A percentile compares a stretch with the other conserved stretches of the same genome.
Evolutionary conservation across 2,329 filamentous ascomycete genomes (phyloP).

Genomic region (Pseudocercospora fuligena): DNA sequence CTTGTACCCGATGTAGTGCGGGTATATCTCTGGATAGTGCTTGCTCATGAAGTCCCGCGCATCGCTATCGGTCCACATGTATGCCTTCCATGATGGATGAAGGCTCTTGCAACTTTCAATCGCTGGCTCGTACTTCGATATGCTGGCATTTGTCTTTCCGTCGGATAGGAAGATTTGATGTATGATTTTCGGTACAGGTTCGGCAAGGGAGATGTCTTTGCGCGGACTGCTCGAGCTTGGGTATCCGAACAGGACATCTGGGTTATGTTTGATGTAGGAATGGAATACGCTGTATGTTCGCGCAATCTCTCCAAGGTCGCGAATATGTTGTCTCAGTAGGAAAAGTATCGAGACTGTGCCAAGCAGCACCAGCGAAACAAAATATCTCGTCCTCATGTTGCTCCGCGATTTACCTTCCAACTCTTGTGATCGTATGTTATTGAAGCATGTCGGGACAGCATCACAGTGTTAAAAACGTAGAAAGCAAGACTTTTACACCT

Average conservation of each 20-base stretch:
- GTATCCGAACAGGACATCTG: conserved; percentile 30
- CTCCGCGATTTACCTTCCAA: not conserved
- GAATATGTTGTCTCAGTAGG: conserved; percentile 26
- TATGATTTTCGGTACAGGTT: conserved; percentile 32
- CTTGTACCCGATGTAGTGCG: conserved; percentile 32
- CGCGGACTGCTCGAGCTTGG: conserved; percentile 6
- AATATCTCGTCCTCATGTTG: conserved; percentile 21
- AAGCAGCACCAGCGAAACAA: conserved; percentile 13
- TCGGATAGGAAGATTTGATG: conserved; percentile 36
- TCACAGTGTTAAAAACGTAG: not conserved
- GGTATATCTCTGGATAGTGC: conserved; percentile 33
- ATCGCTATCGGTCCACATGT: conserved; percentile 34
- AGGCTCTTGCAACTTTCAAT: conserved; percentile 31
- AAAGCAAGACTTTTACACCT: not conserved
- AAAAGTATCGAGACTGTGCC: conserved; percentile 9
- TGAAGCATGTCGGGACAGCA: not conserved
- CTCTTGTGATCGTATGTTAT: not conserved
- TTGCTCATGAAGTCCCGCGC: conserved; percentile 31
- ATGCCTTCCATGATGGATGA: conserved; percentile 33
- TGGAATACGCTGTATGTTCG: conserved; percentile 34
- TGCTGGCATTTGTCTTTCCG: conserved; percentile 23
- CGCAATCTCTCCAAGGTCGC: conserved; percentile 31
- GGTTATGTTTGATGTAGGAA: conserved; percentile 23
- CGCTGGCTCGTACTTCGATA: conserved; percentile 29
- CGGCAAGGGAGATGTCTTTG: conserved; percentile 9